A percentile compares a stretch with the other conserved stretches of the same genome.
phyloP scores from a whole-genome alignment of 2,329 filamentous ascomycete species.

The Aspergillus alliaceus region DNA sequence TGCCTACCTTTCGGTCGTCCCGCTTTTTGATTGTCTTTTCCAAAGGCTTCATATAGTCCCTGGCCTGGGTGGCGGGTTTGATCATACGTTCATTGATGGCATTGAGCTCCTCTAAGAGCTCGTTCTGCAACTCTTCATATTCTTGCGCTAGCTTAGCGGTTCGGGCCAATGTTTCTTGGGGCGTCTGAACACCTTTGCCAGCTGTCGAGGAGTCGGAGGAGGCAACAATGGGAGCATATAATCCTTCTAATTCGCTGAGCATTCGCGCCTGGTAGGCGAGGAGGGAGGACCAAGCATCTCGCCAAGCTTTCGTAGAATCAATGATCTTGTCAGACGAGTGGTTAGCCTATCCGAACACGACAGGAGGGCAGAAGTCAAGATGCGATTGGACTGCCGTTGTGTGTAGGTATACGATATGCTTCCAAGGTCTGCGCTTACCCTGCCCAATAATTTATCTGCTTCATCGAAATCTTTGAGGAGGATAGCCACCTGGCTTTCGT shows the following conservation, averaged over 20 bases:
- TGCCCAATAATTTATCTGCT: conserved; percentile 70
- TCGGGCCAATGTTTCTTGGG: conserved; percentile 62
- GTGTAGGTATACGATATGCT: background rate
- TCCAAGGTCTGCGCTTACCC: conserved; percentile 50
- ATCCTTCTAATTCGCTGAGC: conserved; percentile 65
- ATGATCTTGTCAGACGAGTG: conserved; percentile 58
- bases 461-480: conserved; percentile 79
- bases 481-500: conserved; percentile 73
- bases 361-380: background rate
- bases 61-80: conserved; percentile 67
- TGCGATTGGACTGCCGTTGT: background rate
- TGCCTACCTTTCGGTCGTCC: conserved; percentile 68
- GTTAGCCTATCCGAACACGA: conserved; percentile 7
- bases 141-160: conserved; percentile 64
- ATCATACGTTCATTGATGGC: conserved; percentile 71
- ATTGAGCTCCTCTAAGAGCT: conserved; percentile 69
- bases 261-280: conserved; percentile 67
- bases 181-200: conserved; percentile 60
- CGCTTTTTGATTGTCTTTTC: conserved; percentile 83
- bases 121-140: conserved; percentile 69
- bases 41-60: conserved; percentile 67
- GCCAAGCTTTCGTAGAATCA: conserved; percentile 73
- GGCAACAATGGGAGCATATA: conserved; percentile 76
- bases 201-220: conserved; percentile 59
- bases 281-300: conserved; percentile 74